phyloP scores from a whole-genome alignment of 1,139 yeast genomes.

The Protomyces lactucae-debilis region DNA sequence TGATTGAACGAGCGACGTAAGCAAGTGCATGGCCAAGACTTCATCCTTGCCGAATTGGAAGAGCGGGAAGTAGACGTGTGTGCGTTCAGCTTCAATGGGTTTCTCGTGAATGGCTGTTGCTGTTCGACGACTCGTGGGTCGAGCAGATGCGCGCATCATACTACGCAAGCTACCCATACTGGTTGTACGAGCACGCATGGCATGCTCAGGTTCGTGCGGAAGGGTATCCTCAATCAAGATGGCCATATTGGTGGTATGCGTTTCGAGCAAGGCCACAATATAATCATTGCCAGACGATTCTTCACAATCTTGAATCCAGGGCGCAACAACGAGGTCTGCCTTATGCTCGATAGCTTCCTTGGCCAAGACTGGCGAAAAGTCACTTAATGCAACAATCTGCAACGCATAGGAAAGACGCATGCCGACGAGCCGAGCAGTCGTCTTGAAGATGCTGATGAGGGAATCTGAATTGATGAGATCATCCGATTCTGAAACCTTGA shows the following conservation, averaged over 20 bases:
- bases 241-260: slow-evolving; percentile 6
- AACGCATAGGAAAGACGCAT: slow-evolving; percentile 24
- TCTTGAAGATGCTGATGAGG: slow-evolving; percentile 25
- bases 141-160: slow-evolving; percentile 2
- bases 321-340: slow-evolving; percentile 27
- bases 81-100: slow-evolving; percentile 7
- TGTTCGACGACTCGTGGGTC: neutral
- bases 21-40: slow-evolving; percentile 17
- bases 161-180: slow-evolving; percentile 19
- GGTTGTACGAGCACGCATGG: slow-evolving; percentile 9
- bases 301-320: slow-evolving; percentile 27
- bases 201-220: neutral
- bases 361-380: slow-evolving; percentile 17
- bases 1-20: slow-evolving; percentile 16
- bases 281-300: slow-evolving; percentile 22
- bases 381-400: slow-evolving; percentile 25
- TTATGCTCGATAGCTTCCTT: slow-evolving; percentile 12
- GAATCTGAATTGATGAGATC: slow-evolving; percentile 27
- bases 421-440: slow-evolving; percentile 22
- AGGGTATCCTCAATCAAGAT: slow-evolving; percentile 10
- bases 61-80: slow-evolving; percentile 27
- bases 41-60: slow-evolving; percentile 29
- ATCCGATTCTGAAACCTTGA: slow-evolving; percentile 29
- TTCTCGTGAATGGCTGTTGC: neutral
- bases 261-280: slow-evolving; percentile 13